These are phyloP conservation scores for Jatropha curcas DNA, from an alignment of 345 rosid species.

Conservation along the genomic window DNA sequence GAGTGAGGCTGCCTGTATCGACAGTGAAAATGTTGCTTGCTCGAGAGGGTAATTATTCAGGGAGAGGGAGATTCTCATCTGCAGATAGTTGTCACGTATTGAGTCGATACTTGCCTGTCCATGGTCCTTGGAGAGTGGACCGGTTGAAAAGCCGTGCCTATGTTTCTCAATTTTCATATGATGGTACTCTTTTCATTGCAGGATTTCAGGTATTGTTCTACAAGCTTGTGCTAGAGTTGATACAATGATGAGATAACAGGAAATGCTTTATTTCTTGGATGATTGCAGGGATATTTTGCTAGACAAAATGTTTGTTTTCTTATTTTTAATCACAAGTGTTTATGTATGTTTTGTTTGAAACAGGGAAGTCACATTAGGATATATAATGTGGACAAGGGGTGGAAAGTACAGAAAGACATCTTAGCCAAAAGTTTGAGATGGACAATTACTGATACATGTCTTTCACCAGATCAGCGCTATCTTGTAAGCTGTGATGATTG, in stretches of 20 bases:
- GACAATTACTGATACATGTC: slow-evolving; percentile 92
- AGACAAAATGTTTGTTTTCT: neutral
- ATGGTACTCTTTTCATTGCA: slow-evolving; percentile 85
- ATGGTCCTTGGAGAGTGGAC: slow-evolving; percentile 81
- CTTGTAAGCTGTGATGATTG: slow-evolving; percentile 47
- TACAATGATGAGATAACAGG: neutral
- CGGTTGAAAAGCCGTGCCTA: slow-evolving; percentile 74
- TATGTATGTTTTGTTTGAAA: slow-evolving; percentile 10
- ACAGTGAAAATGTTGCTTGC: slow-evolving; percentile 80
- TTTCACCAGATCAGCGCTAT: slow-evolving; percentile 77
- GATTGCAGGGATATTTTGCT: too few species aligned
- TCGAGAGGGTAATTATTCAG: slow-evolving; percentile 73
- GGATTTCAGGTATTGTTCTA: slow-evolving; percentile 74
- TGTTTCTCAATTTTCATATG: slow-evolving; percentile 88
- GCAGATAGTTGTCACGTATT: slow-evolving; percentile 82
- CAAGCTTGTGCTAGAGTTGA: neutral
- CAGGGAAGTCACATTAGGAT: slow-evolving; percentile 88
- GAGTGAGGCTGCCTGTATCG: slow-evolving; percentile 57
- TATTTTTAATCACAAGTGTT: slow-evolving; percentile 20
- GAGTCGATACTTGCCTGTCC: slow-evolving; percentile 77
- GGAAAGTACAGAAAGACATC: slow-evolving; percentile 86
- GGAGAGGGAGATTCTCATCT: slow-evolving; percentile 80
- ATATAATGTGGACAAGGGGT: slow-evolving; percentile 74
- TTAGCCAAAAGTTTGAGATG: slow-evolving; percentile 76
- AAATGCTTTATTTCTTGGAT: neutral